Base-by-base conservation (phyloP, 2,329 filamentous ascomycete genomes). In the Plenodomus lindquistii region DNA sequence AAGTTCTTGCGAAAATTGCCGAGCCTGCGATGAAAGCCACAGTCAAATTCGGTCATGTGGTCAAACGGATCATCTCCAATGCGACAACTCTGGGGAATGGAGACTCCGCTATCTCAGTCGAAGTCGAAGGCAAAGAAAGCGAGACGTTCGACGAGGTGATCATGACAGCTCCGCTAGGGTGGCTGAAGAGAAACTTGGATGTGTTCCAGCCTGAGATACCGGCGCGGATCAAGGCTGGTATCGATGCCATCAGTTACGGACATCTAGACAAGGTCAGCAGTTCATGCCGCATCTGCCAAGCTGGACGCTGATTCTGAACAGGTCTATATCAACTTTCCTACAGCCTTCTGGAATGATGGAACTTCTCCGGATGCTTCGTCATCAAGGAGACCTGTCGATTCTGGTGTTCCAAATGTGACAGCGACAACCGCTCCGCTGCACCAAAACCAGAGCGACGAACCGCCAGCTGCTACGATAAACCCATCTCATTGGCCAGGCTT, bases 131-230 rank as follows among this genome's bases (percentile, higher is more conserved):
- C 4, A 79, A 78, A 1, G 69, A 77, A 1, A 59, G 40, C 7
- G 56, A 81, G 4, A 73, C 75, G 0, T 89, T 88, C 62, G 86
- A 89, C 54, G 83, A 88, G 50, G 78, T 89, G 0, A 82, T 91
- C 8, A 75, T 87, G 50, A 89, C 87, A 0, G 75, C 79, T 4
- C 87, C 87, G 0, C 76, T 90, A 2, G 87, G 87, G 9, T 89
- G 68, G 68, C 42, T 72, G 37, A 71, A 72, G 44, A 58, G 48
- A 9, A 67, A 71, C 34, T 40, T 56, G 3, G 75, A 62, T 29
- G 63, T 79, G 2, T 89, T 90, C 57, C 72, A 76, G n/a, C 87
- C 86, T 9, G 69, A 77, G 4, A 73, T 89, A 3, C 84, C 85
- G 0, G 60, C 70, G 4, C 76, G 81, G 15, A 65, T 90, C n/a